Conservation (phyloP, 2,329 filamentous ascomycete species). For the Plenodomus lindquistii region DNA sequence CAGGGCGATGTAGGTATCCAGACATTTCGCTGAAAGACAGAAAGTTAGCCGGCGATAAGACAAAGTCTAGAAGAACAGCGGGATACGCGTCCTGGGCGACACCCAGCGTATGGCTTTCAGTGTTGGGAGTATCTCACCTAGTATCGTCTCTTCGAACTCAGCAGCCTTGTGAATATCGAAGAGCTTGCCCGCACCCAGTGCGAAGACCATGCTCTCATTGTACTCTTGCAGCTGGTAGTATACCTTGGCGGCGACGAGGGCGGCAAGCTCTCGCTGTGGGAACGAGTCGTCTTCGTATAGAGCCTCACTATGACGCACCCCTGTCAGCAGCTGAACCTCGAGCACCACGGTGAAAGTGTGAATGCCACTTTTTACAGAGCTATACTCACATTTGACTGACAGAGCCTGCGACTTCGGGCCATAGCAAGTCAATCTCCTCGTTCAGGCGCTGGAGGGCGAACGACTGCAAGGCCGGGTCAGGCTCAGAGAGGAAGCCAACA, state of each 20-base stretch:
- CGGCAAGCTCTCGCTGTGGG: slow-evolving; percentile 89
- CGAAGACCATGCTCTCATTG: slow-evolving; percentile 99
- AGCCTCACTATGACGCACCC: slow-evolving; percentile 70
- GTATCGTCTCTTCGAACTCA: slow-evolving; percentile 98
- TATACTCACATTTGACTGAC: slow-evolving; percentile 85
- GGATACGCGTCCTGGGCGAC: no score
- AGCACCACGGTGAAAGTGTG: not conserved
- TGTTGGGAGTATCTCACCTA: slow-evolving; percentile 58
- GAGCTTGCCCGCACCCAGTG: slow-evolving; percentile 88
- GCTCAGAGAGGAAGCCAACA: slow-evolving; percentile 91
- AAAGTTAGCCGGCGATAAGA: slow-evolving; percentile 13
- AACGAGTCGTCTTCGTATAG: slow-evolving; percentile 97
- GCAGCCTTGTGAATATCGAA: slow-evolving; percentile 89
- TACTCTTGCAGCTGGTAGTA: slow-evolving; percentile 99
- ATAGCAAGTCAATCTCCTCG: slow-evolving; percentile 93
- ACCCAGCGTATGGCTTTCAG: not conserved
- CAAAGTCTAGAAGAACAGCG: not conserved
- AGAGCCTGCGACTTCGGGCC: slow-evolving; percentile 93
- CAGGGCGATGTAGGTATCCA: slow-evolving; percentile 94
- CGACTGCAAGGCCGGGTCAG: slow-evolving; percentile 89
- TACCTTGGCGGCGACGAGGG: slow-evolving; percentile 93
- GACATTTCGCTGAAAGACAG: slow-evolving; percentile 71
- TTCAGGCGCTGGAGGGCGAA: slow-evolving; percentile 96
- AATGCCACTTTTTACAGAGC: slow-evolving; percentile 1
- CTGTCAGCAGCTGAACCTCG: slow-evolving; percentile 25